Conservation (phyloP, 345 rosid species). For the Eucalyptus dawsonii region DNA sequence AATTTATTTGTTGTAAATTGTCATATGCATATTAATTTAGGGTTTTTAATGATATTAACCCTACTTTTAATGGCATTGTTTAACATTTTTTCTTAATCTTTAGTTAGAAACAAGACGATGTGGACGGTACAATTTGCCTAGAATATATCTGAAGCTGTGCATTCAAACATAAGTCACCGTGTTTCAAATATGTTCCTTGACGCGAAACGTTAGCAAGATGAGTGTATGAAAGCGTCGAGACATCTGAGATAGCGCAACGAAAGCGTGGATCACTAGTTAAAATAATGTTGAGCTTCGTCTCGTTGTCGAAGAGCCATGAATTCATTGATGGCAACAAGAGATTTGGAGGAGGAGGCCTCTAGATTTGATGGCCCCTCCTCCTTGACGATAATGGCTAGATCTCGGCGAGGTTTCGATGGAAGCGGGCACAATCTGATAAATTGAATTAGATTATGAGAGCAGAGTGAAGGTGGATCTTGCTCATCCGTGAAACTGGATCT, state of each 20-base stretch:
- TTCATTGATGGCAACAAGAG: background rate
- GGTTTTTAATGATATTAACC: no score
- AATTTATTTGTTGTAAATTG: no score
- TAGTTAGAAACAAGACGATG: background rate
- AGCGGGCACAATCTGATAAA: background rate
- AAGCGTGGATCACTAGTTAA: background rate
- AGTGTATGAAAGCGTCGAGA: background rate
- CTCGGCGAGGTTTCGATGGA: background rate
- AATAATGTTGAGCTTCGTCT: background rate
- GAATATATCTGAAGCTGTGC: background rate
- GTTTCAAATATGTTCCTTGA: background rate
- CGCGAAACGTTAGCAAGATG: background rate
- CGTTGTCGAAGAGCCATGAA: background rate
- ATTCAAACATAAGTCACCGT: background rate
- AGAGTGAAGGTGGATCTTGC: background rate
- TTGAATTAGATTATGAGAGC: background rate
- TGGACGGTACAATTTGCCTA: background rate
- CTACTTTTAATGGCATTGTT: background rate
- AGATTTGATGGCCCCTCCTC: background rate
- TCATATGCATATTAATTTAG: no score
- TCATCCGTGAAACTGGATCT: background rate
- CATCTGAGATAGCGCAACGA: fast-evolving
- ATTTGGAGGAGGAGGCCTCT: background rate
- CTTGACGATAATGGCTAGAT: background rate
- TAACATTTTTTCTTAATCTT: background rate